Base-by-base conservation (phyloP, 2,329 filamentous ascomycete genomes). In the Alternaria rosae region DNA sequence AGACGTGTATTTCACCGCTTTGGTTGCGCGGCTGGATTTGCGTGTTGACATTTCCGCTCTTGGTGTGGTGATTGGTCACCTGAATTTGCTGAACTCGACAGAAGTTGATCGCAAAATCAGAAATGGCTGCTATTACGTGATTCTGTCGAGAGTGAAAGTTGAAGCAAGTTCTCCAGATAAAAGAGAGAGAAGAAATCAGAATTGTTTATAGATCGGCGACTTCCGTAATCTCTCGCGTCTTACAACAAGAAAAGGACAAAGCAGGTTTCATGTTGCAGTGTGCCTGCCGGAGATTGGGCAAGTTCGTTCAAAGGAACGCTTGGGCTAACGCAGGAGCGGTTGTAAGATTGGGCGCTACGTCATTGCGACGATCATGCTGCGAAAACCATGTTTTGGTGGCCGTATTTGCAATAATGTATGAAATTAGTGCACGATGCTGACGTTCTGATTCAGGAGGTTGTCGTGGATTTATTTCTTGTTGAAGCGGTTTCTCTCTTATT, bases 1-100 rank as follows among this genome's bases (percentile, higher is more conserved):
- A 11, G 66, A 68, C 1, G 59, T 64, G 43, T 68, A 68, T 23
- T 69, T 67, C 0, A 70, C 61, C 17, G 64, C 64, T 44, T 68
- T 65, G 6, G 62, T 55, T 9, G 43, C 30, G 41, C 66, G 61
- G n/a, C 56, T 60, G 13, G 64, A 68, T 44, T 57, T 38, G 51
- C 66, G 60, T 32, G 54, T 45, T 10, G 66, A 61, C 66, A 70
- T 70, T n/a, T 9, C 21, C 3, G 7, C 5, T 41, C 5, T 6
- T n/a, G 28, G 7, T 35, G 17, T 21, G 8, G 28, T 35, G 28
- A 6, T 21, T 9, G 15, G 13, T 50, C 15, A 2, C 7, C 7
- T 10, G 6, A 12, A n/a, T 50, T 23, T 20, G 3, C 13, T 13
- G 47, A 5, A 21, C 30, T 20, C 13, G 28, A 20, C 2, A 13